Base-by-base conservation (phyloP, 345 rosid genomes). In the Isatis tinctoria region DNA sequence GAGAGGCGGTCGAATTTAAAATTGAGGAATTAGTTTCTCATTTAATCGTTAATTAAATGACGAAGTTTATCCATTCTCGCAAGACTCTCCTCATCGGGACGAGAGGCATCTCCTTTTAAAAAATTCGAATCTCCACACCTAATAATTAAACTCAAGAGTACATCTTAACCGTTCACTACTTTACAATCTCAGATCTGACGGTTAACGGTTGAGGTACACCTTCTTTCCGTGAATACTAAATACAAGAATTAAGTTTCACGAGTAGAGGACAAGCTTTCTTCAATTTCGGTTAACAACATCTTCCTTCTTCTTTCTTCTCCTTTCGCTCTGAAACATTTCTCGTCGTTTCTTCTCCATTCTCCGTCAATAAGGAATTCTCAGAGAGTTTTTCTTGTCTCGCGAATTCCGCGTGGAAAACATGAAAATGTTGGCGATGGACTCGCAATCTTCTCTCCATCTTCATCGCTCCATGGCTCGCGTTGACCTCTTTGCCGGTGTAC, bases 361-460 rank as follows among this genome's bases (percentile, higher is more conserved):
- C 72, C 30, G 53, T 26, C 67, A 58, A 77, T 30, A 39, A 47
- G 22, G 10, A 70, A 37, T 22, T 53, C 53, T 27, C 1, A 22
- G 39, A 24, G 53, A 60, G n/a, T 0, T 49, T 35, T 18, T 11
- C 24, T 17, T 24, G 10, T 54, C 7, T 44, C 52, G 63, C 67
- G 76, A 53, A 70, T 17, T 67, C 3, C 69, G 67, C 67, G 66
- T 32, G 69, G 13, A 26, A 53, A 73, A 45, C 79, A 89, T 88
- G 90, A 83, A 81, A 81, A 74, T 82, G 84, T 74, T 75, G 60
- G 84, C 86, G 90, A 88, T 81, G 72, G 83, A 78, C 68, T 83
- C 81, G 72, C 74, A 73, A 70, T 83, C 83, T 43, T 79, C 58
- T 67, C 57, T 59, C 65, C 67, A 68, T 67, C 79, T 77, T 65